Base-by-base conservation (phyloP, 1,284 basidiomycete genomes). In the Leccinum huronense region DNA sequence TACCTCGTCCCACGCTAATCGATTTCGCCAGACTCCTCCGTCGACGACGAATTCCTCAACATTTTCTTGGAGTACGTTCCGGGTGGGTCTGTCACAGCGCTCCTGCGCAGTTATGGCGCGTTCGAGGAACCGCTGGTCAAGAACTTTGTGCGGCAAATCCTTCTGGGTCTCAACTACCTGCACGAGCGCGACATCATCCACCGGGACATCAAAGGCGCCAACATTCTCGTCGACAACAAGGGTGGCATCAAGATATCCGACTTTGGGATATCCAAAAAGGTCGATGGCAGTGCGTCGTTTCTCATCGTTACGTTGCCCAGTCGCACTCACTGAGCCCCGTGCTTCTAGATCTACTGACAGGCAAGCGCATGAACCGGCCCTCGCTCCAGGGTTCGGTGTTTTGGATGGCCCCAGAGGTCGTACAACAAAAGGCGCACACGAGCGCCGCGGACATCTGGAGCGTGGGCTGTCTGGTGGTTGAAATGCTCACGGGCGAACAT, bases 1-100 rank as follows among this genome's bases (percentile, higher is more conserved):
- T 31, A 58, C 19, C 45, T 13, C 51, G 45, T 51, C 67, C 5
- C 64, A 2, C 11, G 23, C 45, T 30, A 2, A 51, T 14, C 10
- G n/a, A 33, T 42, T 59, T 33, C 59, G 48, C 2, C 66, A 95
- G 94, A 95, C 73, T 97, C 94, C 1, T 93, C 93, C 1, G 84
- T 91, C 42, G 96, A 98, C 72, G 89, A 90, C 38, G 89, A 91
- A 58, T 90, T 88, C 75, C 86, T 99, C 67, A 98, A 99, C 77
- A 99, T 99, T 80, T 99, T 99, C 84, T 80, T 99, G 68, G 97
- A 99, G 78, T 99, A 99, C 72, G 97, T 99, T 4, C 97, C 97
- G 4, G 97, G 97, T 61, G 97, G 97, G 16, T 97, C 95, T 2
- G 95, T 99, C 45, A 91, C 95, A 1, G 94, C 96, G 0, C 80